A percentile compares a stretch with the other conserved stretches of the same genome.
These are phyloP conservation scores for Saccharomyces hybrid DNA, from an alignment of 1,139 yeast species.

Conservation along the genomic window DNA sequence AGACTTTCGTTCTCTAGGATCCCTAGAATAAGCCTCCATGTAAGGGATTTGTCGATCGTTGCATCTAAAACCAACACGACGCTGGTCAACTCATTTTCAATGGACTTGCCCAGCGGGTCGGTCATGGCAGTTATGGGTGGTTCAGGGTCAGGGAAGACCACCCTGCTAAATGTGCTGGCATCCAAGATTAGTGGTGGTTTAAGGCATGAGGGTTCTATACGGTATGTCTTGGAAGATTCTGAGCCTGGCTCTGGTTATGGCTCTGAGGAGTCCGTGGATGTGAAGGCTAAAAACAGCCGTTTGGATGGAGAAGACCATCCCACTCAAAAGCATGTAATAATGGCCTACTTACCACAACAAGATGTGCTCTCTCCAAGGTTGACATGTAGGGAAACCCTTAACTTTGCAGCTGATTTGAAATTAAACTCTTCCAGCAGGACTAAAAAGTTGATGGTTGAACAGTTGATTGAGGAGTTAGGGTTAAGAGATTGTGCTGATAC, in stretches of 20 bases:
- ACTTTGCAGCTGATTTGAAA: slow-evolving; percentile 64
- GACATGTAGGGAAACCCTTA: slow-evolving; percentile 63
- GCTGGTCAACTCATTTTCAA: slow-evolving; percentile 21
- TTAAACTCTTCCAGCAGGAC: slow-evolving; percentile 40
- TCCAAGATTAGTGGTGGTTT: slow-evolving; percentile 43
- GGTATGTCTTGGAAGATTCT: slow-evolving; percentile 15
- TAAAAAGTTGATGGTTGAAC: slow-evolving; percentile 46
- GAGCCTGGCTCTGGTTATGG: background rate
- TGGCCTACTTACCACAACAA: slow-evolving; percentile 70
- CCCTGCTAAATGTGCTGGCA: slow-evolving; percentile 65
- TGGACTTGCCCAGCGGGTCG: slow-evolving; percentile 26
- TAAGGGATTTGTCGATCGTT: slow-evolving; percentile 20
- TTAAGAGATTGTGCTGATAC: slow-evolving; percentile 55
- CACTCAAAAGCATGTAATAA: slow-evolving; percentile 13
- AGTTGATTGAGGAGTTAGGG: slow-evolving; percentile 53
- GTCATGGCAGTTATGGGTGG: slow-evolving; percentile 31
- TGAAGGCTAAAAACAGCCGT: background rate
- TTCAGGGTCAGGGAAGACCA: slow-evolving; percentile 81
- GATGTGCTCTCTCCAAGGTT: slow-evolving; percentile 66
- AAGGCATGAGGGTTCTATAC: slow-evolving; percentile 35
- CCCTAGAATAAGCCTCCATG: slow-evolving; percentile 20
- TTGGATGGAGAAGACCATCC: background rate
- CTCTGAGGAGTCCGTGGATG: no score
- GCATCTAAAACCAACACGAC: slow-evolving; percentile 19
- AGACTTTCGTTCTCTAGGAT: slow-evolving; percentile 20